Evolutionary conservation across 2,329 filamentous ascomycete genomes (phyloP).

Genomic region (Diplocarpon rosae): DNA sequence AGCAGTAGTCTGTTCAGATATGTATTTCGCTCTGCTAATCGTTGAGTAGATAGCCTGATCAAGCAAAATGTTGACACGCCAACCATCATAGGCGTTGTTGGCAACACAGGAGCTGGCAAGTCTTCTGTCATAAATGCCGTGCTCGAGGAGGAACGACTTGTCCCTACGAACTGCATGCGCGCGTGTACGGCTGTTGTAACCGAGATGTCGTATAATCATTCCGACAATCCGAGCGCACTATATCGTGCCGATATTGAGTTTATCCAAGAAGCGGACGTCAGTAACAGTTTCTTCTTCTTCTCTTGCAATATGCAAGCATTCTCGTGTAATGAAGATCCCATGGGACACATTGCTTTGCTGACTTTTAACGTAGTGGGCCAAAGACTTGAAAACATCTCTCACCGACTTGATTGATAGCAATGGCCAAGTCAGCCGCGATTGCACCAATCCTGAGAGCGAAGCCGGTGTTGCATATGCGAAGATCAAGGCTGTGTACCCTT

Average conservation of each 20-base stretch:
- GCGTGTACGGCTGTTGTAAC: constrained; percentile 38
- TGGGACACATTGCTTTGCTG: too few relatives aligned
- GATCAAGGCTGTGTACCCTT: constrained; percentile 33
- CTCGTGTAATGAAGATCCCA: too few relatives aligned
- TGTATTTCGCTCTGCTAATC: not conserved
- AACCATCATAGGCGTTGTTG: constrained; percentile 16
- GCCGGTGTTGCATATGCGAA: constrained; percentile 32
- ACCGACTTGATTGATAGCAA: constrained; percentile 29
- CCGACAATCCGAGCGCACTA: constrained; percentile 18
- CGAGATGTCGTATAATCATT: constrained; percentile 34
- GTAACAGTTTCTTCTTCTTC: too few relatives aligned
- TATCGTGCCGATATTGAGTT: constrained; percentile 37
- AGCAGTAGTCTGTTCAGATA: not conserved
- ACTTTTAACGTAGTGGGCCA: constrained; percentile 25
- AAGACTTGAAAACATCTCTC: constrained; percentile 31
- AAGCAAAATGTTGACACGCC: constrained; percentile 18
- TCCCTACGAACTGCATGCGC: constrained; percentile 37
- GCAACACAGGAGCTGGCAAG: constrained; percentile 15
- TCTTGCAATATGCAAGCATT: too few relatives aligned
- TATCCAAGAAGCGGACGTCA: constrained; percentile 28
- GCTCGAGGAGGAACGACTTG: constrained; percentile 35
- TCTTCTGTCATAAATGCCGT: constrained; percentile 22
- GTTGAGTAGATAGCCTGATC: constrained; percentile 8
- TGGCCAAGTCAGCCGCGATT: constrained; percentile 25
- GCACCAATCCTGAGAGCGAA: constrained; percentile 22